A percentile compares a stretch with the other conserved stretches of the same genome.
Evolutionary conservation across 1,139 yeast species (phyloP).

Genomic region (Suzukiozyma palmioleophila): DNA sequence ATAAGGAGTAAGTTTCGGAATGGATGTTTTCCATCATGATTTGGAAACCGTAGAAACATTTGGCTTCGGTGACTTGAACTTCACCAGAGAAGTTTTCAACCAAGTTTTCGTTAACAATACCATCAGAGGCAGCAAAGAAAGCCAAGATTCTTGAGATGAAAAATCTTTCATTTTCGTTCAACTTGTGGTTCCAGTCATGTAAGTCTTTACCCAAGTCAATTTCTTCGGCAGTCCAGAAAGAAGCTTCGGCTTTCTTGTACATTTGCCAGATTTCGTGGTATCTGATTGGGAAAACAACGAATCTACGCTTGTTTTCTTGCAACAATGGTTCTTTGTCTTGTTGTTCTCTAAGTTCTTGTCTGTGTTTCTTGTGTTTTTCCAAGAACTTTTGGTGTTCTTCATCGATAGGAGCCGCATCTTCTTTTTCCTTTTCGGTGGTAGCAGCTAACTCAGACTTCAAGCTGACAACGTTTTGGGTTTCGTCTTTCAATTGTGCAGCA

Average conservation of each 20-base stretch:
- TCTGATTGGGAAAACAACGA: constrained; percentile 94
- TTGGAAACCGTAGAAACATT: constrained; percentile 98
- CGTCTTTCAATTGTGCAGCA: constrained; percentile 41
- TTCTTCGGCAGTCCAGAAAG: constrained; percentile 99
- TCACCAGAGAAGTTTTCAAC: constrained; percentile 97
- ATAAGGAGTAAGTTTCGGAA: constrained; percentile 91
- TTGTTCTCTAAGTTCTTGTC: constrained; percentile 64
- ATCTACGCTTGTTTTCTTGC: constrained; percentile 81
- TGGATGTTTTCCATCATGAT: constrained; percentile 99
- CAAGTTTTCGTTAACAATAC: constrained; percentile 94
- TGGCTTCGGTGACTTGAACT: constrained; percentile 96
- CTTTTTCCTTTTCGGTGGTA: constrained; percentile 11
- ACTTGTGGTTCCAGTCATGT: constrained; percentile 81
- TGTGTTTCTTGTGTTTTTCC: constrained; percentile 58
- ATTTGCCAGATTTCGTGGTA: constrained; percentile 99
- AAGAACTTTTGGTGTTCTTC: constrained; percentile 51
- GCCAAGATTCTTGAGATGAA: constrained; percentile 91
- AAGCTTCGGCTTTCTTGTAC: constrained; percentile 98
- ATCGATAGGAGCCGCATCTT: constrained; percentile 7
- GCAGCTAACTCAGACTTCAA: constrained; percentile 18
- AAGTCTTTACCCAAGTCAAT: constrained; percentile 90
- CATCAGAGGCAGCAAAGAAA: constrained; percentile 98
- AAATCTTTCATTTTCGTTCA: constrained; percentile 85
- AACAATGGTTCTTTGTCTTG: constrained; percentile 91
- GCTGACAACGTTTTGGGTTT: constrained; percentile 24